phyloP scores from a whole-genome alignment of 306 rosid species.

The Alnus glutinosa region DNA sequence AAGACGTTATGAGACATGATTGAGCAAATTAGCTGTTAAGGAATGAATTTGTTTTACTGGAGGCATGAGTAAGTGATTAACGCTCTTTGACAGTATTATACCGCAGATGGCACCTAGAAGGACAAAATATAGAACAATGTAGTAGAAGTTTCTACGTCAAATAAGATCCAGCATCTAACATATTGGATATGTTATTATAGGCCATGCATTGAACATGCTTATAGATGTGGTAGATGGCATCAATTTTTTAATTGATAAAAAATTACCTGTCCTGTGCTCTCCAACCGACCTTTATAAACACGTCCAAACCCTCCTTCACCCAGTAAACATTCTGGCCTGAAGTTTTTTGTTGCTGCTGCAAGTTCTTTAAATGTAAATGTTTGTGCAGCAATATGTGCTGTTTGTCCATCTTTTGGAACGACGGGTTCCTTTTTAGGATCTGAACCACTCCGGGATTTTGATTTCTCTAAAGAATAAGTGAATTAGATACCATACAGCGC shows the following conservation, averaged over 20 bases:
- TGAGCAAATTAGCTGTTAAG: background rate
- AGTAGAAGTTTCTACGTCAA: conserved; percentile 4
- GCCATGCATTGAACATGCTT: background rate
- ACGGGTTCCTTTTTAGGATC: conserved; percentile 78
- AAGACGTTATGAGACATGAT: conserved; percentile 13
- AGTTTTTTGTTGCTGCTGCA: conserved; percentile 92
- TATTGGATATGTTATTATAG: background rate
- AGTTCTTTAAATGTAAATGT: conserved; percentile 97
- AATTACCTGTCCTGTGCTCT: conserved; percentile 91
- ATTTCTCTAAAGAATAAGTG: conserved; percentile 56
- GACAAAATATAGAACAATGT: conserved; percentile 6
- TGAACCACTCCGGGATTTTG: conserved; percentile 58
- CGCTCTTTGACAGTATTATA: background rate
- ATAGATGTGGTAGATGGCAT: background rate
- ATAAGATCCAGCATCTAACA: conserved; percentile 11
- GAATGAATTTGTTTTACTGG: conserved; percentile 3
- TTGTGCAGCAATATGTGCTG: conserved; percentile 94
- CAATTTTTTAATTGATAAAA: conserved; percentile 1
- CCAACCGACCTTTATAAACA: conserved; percentile 93
- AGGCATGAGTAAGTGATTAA: background rate
- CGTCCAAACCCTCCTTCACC: conserved; percentile 99
- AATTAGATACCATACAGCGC: conserved; percentile 17
- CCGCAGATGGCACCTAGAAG: conserved; percentile 11
- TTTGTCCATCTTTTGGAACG: conserved; percentile 78
- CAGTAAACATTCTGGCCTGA: conserved; percentile 75